phyloP scores from a whole-genome alignment of 345 rosid species.

The Sapria himalayana region DNA sequence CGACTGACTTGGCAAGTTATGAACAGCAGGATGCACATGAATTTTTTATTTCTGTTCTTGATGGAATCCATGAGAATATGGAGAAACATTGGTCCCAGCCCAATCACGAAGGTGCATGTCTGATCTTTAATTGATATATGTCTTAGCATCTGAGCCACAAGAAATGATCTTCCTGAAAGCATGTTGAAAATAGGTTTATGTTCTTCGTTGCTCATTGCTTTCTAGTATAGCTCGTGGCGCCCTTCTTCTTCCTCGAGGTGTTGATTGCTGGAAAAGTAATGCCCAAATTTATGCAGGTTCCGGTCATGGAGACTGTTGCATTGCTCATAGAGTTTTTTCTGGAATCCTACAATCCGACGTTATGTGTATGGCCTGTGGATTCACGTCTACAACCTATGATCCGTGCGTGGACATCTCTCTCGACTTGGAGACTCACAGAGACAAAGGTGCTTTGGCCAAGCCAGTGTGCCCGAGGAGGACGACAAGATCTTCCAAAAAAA shows the following conservation, averaged over 20 bases:
- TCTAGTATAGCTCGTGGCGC: too few species aligned
- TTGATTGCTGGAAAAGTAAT: too few species aligned
- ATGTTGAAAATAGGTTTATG: too few species aligned
- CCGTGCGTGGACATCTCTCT: slow-evolving; percentile 86
- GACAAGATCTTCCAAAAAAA: slow-evolving; percentile 11
- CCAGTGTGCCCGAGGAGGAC: slow-evolving; percentile 17
- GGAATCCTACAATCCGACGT: slow-evolving; percentile 87
- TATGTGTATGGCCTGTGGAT: slow-evolving; percentile 66
- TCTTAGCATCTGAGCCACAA: too few species aligned
- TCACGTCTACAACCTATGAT: slow-evolving; percentile 72
- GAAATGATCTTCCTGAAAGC: too few species aligned
- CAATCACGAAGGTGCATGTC: too few species aligned
- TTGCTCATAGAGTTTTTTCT: slow-evolving; percentile 76
- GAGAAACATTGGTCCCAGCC: too few species aligned
- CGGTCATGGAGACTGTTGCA: slow-evolving; percentile 75
- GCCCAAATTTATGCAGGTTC: too few species aligned
- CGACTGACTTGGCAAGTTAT: slow-evolving; percentile 58
- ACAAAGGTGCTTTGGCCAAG: slow-evolving; percentile 16
- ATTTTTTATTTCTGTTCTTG: slow-evolving; percentile 73
- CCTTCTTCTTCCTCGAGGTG: too few species aligned
- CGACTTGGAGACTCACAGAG: slow-evolving; percentile 32
- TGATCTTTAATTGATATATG: too few species aligned
- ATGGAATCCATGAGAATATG: slow-evolving; percentile 72
- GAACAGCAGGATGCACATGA: slow-evolving; percentile 94
- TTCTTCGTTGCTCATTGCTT: background rate